These are phyloP conservation scores for Danielia oregonensis DNA, from an alignment of 805 yeast species.

Conservation along the genomic window DNA sequence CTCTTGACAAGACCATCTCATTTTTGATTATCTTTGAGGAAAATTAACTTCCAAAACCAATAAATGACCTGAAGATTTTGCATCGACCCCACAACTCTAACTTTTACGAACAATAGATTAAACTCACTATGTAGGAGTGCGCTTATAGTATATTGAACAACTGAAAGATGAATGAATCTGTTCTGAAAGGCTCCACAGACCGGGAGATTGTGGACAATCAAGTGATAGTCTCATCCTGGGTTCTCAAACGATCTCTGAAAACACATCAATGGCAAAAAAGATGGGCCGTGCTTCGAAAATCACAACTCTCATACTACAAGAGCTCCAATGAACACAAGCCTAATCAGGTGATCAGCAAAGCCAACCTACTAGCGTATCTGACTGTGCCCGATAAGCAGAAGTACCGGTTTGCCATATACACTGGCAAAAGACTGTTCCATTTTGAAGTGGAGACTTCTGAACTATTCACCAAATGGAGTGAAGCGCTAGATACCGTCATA, in stretches of 20 bases:
- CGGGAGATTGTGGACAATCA: constrained; percentile 10
- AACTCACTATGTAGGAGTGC: too few relatives aligned
- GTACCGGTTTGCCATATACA: constrained; percentile 22
- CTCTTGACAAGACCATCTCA: too few relatives aligned
- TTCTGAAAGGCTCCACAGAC: background rate
- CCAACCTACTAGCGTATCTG: constrained; percentile 17
- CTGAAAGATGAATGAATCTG: too few relatives aligned
- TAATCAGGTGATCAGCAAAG: constrained; percentile 25
- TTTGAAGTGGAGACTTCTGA: constrained; percentile 12
- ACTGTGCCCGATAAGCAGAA: constrained; percentile 13
- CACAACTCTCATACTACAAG: constrained; percentile 38
- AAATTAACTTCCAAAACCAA: too few relatives aligned
- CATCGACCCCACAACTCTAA: too few relatives aligned
- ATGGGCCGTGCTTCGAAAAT: constrained; percentile 38
- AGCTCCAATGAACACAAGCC: constrained; percentile 38
- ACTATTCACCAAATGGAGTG: constrained; percentile 16
- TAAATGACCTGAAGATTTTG: too few relatives aligned
- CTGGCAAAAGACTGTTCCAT: constrained; percentile 20
- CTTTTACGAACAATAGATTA: too few relatives aligned
- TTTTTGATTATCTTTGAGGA: too few relatives aligned
- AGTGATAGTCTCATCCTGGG: constrained; percentile 22
- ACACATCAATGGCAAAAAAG: constrained; percentile 36
- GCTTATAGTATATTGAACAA: too few relatives aligned
- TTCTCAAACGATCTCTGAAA: constrained; percentile 27
- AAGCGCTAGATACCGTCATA: constrained; percentile 4